Evolutionary conservation across 176 grass and related monocot species (phyloP).

Genomic region (Avena insularis): DNA sequence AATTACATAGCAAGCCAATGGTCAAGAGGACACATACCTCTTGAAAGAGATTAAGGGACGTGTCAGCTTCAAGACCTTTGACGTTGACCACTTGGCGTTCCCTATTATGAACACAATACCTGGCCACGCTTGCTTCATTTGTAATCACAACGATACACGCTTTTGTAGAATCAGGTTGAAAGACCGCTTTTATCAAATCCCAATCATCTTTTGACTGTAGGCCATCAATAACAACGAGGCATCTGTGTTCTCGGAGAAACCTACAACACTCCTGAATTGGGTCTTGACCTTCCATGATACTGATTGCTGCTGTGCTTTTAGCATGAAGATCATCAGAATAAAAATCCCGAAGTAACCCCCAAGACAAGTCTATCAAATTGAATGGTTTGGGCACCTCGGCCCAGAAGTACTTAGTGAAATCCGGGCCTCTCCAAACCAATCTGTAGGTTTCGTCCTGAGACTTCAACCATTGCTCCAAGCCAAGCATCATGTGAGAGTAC

Average conservation of each 20-base stretch:
- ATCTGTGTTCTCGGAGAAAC: neutral
- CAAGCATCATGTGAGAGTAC: neutral
- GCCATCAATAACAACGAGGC: neutral
- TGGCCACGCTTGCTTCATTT: neutral
- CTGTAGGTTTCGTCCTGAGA: fast-evolving
- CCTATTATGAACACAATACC: neutral
- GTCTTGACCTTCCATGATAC: conserved; percentile 6
- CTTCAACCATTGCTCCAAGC: neutral
- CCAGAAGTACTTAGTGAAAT: neutral
- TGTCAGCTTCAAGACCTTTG: neutral
- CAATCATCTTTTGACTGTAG: neutral
- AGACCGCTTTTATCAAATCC: neutral
- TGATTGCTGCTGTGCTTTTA: neutral
- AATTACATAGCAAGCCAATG: neutral
- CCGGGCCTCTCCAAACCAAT: neutral
- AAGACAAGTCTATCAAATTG: neutral
- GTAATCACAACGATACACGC: neutral
- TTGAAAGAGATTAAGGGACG: neutral
- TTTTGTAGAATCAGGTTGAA: neutral
- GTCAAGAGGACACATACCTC: neutral
- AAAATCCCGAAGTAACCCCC: neutral
- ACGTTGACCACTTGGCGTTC: neutral
- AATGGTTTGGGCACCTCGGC: neutral
- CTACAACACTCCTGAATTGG: neutral
- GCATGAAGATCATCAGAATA: neutral